phyloP scores from a whole-genome alignment of 768 basidiomycete genomes.

The Chiua virens region DNA sequence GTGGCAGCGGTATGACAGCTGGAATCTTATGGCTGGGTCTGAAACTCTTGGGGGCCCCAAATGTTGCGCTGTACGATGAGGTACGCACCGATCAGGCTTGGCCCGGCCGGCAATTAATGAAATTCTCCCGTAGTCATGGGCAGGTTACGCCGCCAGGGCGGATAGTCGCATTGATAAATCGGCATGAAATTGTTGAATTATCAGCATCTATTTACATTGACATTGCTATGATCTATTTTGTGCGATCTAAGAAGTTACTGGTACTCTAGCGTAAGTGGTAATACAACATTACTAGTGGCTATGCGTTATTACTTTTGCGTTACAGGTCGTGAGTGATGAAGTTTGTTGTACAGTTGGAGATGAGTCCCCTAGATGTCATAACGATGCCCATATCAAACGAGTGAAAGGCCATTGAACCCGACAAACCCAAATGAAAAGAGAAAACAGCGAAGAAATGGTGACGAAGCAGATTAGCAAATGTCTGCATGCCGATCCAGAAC shows the following conservation, averaged over 20 bases:
- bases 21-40: conserved; percentile 92
- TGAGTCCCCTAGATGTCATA: conserved; percentile 6
- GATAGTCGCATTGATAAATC: conserved; percentile 72
- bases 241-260: conserved; percentile 8
- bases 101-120: conserved; percentile 17
- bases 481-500: conserved; percentile 34
- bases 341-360: conserved; percentile 17
- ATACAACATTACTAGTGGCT: conserved; percentile 31
- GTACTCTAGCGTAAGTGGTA: conserved; percentile 24
- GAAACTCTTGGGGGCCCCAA: conserved; percentile 60
- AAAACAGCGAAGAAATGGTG: background rate
- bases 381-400: conserved; percentile 22
- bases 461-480: conserved; percentile 16
- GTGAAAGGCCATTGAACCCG: conserved; percentile 16
- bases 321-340: conserved; percentile 9
- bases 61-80: conserved; percentile 89
- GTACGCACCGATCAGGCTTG: conserved; percentile 42
- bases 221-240: conserved; percentile 6
- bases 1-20: conserved; percentile 99
- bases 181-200: conserved; percentile 8
- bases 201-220: conserved; percentile 3
- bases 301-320: conserved; percentile 13
- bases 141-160: conserved; percentile 80
- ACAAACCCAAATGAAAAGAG: conserved; percentile 12
- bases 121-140: conserved; percentile 77